Base-by-base conservation (phyloP, 345 rosid species). In the Hirschfeldia incana region DNA sequence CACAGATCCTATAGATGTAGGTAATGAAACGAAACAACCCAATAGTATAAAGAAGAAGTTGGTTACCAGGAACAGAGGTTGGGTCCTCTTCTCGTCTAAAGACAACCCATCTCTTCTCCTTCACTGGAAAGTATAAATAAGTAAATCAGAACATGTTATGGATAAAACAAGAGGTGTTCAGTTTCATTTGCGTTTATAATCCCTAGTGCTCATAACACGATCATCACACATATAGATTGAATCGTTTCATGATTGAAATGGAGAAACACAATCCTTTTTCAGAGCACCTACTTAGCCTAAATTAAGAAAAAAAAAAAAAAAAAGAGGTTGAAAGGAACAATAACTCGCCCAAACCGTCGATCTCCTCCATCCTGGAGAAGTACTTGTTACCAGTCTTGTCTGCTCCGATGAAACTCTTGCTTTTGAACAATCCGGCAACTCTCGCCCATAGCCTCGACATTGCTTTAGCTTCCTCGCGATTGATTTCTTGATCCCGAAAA, bases 31-130 rank as follows among this genome's bases (percentile, higher is more conserved):
- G 46, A 67, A 30, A 57, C 63, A 66, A 66, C n/a, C 2, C 39
- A 11, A 9, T 17, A 26, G 4, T 1, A 17, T 57, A 39, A 57
- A 10, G 46, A 8, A 37, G 10, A 8, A 33, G 49, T 27, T 69
- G 82, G 26, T 61, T 80, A 95, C 99, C 98, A 21, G 98, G 97
- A 67, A 95, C 26, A 11, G 90, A 85, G 55, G 96, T 93, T 73
- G 99, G 99, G 72, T 95, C 98, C 72, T 86, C 81, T 82, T 95
- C 98, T 63, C 91, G 88, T 85, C 88, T 91, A 84, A 95, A 93
- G 58, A 70, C 58, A 42, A 93, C 97, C 94, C 97, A 95, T 88
- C 98, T 86, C 85, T 91, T 95, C 92, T 91, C 99, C 87, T 93
- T 95, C 85, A 86, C 99, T 95, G 86, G 13, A 73, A 84, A 78